Evolutionary conservation across 179 eudicot species (phyloP).

Genomic region (Patellifolia procumbens): DNA sequence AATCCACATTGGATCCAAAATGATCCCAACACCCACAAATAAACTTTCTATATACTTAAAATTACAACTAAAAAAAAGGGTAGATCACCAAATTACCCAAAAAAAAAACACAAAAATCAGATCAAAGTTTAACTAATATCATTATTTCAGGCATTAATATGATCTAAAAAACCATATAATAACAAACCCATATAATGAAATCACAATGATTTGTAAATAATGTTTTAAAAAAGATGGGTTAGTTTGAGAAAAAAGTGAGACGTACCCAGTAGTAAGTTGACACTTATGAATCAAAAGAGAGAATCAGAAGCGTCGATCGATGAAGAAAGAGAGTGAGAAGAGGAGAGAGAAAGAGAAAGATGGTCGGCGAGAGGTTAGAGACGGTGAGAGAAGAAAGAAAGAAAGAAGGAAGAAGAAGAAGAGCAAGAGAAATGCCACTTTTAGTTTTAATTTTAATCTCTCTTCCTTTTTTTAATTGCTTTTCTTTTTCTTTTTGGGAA

Average conservation of each 20-base stretch:
- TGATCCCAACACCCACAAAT: constrained; percentile 11
- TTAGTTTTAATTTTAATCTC: background rate
- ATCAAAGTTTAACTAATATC: constrained; percentile 12
- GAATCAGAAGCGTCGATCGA: background rate
- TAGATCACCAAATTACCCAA: constrained; percentile 3
- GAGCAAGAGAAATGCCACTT: constrained; percentile 6
- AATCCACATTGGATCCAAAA: constrained; percentile 30
- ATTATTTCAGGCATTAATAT: background rate
- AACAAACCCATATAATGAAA: background rate
- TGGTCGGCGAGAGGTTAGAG: constrained; percentile 32
- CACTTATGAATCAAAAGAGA: constrained; percentile 17
- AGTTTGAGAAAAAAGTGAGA: constrained; percentile 22
- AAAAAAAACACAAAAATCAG: constrained; percentile 19
- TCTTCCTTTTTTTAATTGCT: background rate
- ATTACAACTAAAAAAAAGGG: background rate
- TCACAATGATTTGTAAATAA: background rate
- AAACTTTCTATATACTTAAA: background rate
- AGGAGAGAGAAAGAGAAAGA: constrained; percentile 9
- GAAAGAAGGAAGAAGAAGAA: background rate
- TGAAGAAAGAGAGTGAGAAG: background rate
- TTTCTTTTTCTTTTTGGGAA: background rate
- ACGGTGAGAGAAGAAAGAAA: constrained; percentile 2
- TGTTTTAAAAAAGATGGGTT: background rate
- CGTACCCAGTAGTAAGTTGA: constrained; percentile 34
- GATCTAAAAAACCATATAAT: constrained; percentile 18